A percentile compares a stretch with the other conserved stretches of the same genome.
These are phyloP conservation scores for Russula abietina DNA, from an alignment of 768 basidiomycete species.

Conservation along the genomic window DNA sequence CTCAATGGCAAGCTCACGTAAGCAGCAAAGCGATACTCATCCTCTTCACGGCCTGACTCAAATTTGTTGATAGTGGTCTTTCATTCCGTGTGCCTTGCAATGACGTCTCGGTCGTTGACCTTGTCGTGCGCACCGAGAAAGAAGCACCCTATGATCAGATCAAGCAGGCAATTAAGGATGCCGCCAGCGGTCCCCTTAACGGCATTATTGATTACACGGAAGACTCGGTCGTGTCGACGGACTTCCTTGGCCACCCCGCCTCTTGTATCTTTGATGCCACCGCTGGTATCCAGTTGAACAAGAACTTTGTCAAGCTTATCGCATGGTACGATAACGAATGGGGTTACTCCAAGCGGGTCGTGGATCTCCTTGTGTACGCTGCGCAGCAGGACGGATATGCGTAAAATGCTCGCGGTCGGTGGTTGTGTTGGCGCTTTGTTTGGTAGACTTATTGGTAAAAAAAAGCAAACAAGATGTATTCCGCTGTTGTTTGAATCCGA, in stretches of 20 bases:
- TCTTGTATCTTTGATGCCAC: constrained; percentile 92
- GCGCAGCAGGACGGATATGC: constrained; percentile 59
- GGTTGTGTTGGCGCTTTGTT: neutral
- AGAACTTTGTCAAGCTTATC: constrained; percentile 93
- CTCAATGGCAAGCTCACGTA: constrained; percentile 98
- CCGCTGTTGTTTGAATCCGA: constrained; percentile 5
- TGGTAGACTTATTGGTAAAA: constrained; percentile 21
- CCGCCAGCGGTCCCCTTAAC: constrained; percentile 62
- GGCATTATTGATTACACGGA: constrained; percentile 89
- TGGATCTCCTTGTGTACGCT: constrained; percentile 78
- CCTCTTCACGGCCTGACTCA: constrained; percentile 9
- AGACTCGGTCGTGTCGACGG: constrained; percentile 88
- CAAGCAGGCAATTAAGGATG: constrained; percentile 77
- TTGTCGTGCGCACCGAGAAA: constrained; percentile 90
- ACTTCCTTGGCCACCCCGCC: constrained; percentile 73
- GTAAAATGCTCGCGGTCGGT: constrained; percentile 4
- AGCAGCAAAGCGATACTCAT: constrained; percentile 29
- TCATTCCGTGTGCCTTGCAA: constrained; percentile 96
- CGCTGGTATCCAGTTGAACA: constrained; percentile 89
- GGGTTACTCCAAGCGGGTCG: constrained; percentile 90
- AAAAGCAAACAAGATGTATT: constrained; percentile 15
- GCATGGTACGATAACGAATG: constrained; percentile 95
- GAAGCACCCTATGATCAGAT: constrained; percentile 81
- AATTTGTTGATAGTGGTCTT: constrained; percentile 55
- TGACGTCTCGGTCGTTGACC: constrained; percentile 97